Percentiles rank a stretch among this genome's conserved stretches.
phyloP scores from a whole-genome alignment of 2,329 filamentous ascomycete species.

The Aspergillus terreus region DNA sequence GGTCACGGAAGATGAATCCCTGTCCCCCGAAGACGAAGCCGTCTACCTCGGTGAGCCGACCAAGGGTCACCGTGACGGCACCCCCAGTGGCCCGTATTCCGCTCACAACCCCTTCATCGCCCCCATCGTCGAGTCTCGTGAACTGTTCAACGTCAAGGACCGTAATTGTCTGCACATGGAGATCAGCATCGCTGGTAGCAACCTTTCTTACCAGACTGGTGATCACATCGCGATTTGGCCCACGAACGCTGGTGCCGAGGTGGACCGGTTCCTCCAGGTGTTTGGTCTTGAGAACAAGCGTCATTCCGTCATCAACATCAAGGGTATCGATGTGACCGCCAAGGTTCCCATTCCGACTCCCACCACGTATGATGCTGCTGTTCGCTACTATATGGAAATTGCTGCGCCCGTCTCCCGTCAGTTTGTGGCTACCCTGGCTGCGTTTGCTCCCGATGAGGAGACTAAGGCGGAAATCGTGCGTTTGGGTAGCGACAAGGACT shows the following conservation, averaged over 20 bases:
- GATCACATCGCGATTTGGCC: slow-evolving; percentile 98
- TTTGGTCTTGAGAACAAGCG: slow-evolving; percentile 74
- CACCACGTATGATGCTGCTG: slow-evolving; percentile 89
- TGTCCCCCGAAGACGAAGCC: slow-evolving; percentile 69
- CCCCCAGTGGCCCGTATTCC: slow-evolving; percentile 84
- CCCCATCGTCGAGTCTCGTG: slow-evolving; percentile 83
- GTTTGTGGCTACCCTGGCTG: slow-evolving; percentile 79
- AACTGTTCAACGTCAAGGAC: slow-evolving; percentile 84
- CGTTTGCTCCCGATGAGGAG: slow-evolving; percentile 82
- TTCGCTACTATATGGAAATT: slow-evolving; percentile 95
- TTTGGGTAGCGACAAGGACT: slow-evolving; percentile 89
- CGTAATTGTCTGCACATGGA: slow-evolving; percentile 97
- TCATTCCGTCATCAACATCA: slow-evolving; percentile 79
- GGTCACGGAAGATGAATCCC: slow-evolving; percentile 69
- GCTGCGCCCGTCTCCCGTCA: slow-evolving; percentile 94
- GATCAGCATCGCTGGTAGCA: slow-evolving; percentile 83
- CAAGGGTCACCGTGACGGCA: slow-evolving; percentile 87
- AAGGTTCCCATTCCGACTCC: slow-evolving; percentile 97
- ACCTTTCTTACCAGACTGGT: slow-evolving; percentile 89
- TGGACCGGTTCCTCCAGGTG: slow-evolving; percentile 80
- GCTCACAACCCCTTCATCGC: slow-evolving; percentile 97
- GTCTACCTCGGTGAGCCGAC: slow-evolving; percentile 97
- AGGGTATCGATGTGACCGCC: slow-evolving; percentile 87
- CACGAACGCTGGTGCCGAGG: slow-evolving; percentile 87
- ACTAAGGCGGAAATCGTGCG: slow-evolving; percentile 84